Evolutionary conservation across 2,329 filamentous ascomycete species (phyloP).

Genomic region (Fusarium sarcochroum): DNA sequence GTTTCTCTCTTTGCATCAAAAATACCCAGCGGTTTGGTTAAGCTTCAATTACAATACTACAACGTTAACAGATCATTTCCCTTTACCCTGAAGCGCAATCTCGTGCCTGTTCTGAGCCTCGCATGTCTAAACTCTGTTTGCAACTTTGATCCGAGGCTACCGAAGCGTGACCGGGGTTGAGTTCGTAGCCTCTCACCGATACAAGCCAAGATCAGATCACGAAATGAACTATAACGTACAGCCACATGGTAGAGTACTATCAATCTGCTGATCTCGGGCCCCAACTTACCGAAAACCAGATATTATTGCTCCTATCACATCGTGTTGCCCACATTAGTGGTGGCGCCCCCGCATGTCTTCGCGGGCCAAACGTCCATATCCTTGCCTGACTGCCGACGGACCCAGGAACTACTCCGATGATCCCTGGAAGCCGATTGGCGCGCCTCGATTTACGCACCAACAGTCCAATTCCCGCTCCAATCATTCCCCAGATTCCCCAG

Average conservation of each 20-base stretch:
- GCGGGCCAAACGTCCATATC: conserved; percentile 8
- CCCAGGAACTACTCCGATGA: conserved; percentile 5
- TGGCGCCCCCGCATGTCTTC: conserved; percentile 22
- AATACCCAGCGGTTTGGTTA: conserved; percentile 19
- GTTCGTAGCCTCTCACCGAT: neutral
- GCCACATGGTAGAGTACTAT: conserved; percentile 1
- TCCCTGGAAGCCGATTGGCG: conserved; percentile 24
- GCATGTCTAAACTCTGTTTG: conserved; percentile 8
- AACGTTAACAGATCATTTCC: neutral
- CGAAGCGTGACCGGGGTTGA: conserved; percentile 1
- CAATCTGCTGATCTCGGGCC: conserved; percentile 32
- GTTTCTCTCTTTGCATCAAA: neutral
- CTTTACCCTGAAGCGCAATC: neutral
- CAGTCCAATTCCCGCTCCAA: conserved; percentile 32
- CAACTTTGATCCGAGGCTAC: conserved; percentile 13
- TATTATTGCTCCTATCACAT: conserved; percentile 35
- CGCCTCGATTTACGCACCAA: conserved; percentile 15
- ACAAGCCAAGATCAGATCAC: neutral
- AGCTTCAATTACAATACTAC: neutral
- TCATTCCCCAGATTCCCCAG: conserved; percentile 36
- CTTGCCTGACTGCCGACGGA: conserved; percentile 22
- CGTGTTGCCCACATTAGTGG: neutral
- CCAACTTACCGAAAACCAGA: conserved; percentile 7
- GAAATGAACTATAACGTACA: neutral
- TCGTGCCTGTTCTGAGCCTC: conserved; percentile 15